Percentiles rank a stretch among this genome's conserved stretches.
Evolutionary conservation across 208 protist genomes (phyloP).

Genomic region (Strigomonas culicis): DNA sequence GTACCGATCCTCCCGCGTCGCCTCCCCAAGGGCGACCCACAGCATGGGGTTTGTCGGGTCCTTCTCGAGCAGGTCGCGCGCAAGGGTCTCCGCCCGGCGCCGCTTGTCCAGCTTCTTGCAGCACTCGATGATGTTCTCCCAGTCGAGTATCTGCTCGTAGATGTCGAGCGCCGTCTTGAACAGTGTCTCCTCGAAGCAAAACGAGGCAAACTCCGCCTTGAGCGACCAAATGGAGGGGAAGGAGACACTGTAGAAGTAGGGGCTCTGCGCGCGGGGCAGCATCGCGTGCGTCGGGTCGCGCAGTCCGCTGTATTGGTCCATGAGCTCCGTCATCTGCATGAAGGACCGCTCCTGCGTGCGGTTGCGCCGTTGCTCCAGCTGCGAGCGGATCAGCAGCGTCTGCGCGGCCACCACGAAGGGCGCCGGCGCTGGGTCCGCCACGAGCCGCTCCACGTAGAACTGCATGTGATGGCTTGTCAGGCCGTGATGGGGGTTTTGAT

Average conservation of each 20-base stretch:
- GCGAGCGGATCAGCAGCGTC: conserved; percentile 64
- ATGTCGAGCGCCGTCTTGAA: conserved; percentile 85
- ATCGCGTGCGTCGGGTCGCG: conserved; percentile 47
- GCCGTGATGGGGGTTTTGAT: conserved; percentile 86
- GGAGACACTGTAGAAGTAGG: conserved; percentile 79
- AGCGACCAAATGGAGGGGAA: conserved; percentile 82
- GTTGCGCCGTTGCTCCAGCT: conserved; percentile 74
- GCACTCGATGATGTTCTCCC: conserved; percentile 88
- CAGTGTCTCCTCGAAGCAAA: conserved; percentile 82
- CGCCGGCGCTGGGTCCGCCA: conserved; percentile 62
- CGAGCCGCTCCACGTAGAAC: conserved; percentile 85
- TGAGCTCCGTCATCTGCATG: conserved; percentile 88
- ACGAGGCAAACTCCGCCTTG: conserved; percentile 79
- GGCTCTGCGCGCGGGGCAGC: conserved; percentile 48
- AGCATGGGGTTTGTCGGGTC: conserved; percentile 85
- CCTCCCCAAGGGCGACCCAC: conserved; percentile 89
- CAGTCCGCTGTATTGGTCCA: conserved; percentile 69
- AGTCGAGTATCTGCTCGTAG: conserved; percentile 86
- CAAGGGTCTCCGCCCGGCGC: conserved; percentile 79
- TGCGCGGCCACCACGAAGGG: conserved; percentile 77
- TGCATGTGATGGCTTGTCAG: conserved; percentile 88
- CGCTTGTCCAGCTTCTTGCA: conserved; percentile 88
- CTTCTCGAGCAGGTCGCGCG: conserved; percentile 72
- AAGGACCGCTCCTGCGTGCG: conserved; percentile 82
- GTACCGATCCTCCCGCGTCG: conserved; percentile 73